Base-by-base conservation (phyloP, 1,284 basidiomycete species). In the Apiotrichum gracile region DNA sequence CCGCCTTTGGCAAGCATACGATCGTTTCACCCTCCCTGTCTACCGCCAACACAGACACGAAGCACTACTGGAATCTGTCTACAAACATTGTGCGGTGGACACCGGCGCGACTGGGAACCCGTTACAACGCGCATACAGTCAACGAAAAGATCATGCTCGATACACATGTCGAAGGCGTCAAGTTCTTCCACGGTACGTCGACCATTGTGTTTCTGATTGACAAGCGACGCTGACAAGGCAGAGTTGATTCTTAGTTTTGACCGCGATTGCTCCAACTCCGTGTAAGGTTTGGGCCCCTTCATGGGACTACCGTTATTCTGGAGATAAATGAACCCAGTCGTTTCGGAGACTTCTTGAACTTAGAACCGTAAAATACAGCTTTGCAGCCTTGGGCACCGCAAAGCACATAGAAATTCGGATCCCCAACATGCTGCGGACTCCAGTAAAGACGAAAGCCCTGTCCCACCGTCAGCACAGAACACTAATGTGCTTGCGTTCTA, bases 21-120 rank as follows among this genome's bases (percentile, higher is more conserved):
- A 66, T 79, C 35, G 77, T 79, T 2, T 66, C 74, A 1, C 79
- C 79, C 1, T 71, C 69, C 5, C 73, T 76, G 16, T 80, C 80
- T 78, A 73, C 70, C 47, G 70, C 71, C 47, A 73, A 76, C 59
- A 72, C 73, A 43, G 79, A 80, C 55, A 79, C 78, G 0, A 71
- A 73, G 50, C 60, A 55, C 21, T 65, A 65, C 59, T 78, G 77
- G 77, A 64, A 70, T 33, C 54, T 79, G 6, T 45, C 53, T 10
- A 26, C 47, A 10, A 46, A 48, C 31, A 59, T 59, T 22, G 21
- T 47, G 26, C 37, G 57, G 9, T 59, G 49, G 49, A 52, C 57
- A 1, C 57, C 57, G 1, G 54, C 50, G 10, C 35, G 57, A 17
- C 39, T 52, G 13, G 57, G 54, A 0, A 52, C 50, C 5, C 43